These are phyloP conservation scores for Lachnellula arida DNA, from an alignment of 2,329 filamentous ascomycete species.

Conservation along the genomic window DNA sequence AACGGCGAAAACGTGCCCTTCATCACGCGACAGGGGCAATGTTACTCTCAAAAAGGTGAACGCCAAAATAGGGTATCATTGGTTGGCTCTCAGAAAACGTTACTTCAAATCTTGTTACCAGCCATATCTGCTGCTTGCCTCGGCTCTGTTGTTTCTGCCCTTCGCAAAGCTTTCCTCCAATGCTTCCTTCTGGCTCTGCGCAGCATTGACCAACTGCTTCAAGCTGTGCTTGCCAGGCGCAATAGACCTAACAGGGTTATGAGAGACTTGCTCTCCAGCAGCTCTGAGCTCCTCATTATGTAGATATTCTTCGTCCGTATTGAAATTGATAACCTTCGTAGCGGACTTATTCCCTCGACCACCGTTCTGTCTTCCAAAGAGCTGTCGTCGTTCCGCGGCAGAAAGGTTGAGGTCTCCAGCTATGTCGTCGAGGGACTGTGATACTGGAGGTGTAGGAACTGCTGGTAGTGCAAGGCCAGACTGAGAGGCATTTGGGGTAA, in stretches of 20 bases:
- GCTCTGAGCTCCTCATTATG: constrained; percentile 75
- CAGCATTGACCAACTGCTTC: constrained; percentile 80
- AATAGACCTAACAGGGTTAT: constrained; percentile 79
- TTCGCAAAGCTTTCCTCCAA: constrained; percentile 88
- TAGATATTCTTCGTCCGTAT: constrained; percentile 81
- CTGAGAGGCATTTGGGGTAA: constrained; percentile 23
- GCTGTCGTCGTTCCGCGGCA: constrained; percentile 69
- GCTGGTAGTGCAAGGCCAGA: constrained; percentile 15
- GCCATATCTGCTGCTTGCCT: constrained; percentile 79
- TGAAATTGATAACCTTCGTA: constrained; percentile 76
- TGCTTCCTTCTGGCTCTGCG: constrained; percentile 76
- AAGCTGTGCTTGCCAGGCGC: constrained; percentile 86
- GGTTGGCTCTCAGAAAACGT: not conserved
- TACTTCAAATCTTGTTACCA: constrained; percentile 47
- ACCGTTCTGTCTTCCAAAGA: constrained; percentile 67
- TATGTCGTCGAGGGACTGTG: constrained; percentile 62
- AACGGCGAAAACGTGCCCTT: not conserved
- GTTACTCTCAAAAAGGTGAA: not conserved
- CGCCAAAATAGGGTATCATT: constrained; percentile 14
- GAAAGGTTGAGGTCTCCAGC: constrained; percentile 77
- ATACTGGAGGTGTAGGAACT: constrained; percentile 25
- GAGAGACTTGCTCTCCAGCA: constrained; percentile 62
- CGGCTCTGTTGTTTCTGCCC: constrained; percentile 72
- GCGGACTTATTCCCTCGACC: constrained; percentile 39
- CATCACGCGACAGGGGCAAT: not conserved